Base-by-base conservation (phyloP, 768 basidiomycete genomes). In the Phaeolepiota aurea region DNA sequence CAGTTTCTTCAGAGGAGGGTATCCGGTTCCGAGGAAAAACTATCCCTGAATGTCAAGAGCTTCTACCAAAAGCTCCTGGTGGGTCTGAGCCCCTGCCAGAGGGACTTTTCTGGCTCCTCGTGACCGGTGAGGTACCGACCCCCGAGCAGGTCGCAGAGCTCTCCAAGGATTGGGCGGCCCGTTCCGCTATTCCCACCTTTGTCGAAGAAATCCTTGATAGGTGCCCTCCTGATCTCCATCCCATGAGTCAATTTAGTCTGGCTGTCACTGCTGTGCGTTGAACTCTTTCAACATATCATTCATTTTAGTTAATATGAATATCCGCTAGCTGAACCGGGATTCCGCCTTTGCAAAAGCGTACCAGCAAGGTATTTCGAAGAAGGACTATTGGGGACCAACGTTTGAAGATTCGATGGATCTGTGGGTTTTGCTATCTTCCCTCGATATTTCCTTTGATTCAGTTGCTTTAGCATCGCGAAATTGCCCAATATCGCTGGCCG, bases 21-120 rank as follows among this genome's bases (percentile, higher is more conserved):
- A 98, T 97, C 56, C 89, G 94, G 50, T 98, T 98, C 82, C 87
- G 93, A 59, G 93, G 91, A 45, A 88, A 87, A 65, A 89, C 89
- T 42, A 94, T 94, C 55, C 87, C 88, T 31, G 92, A 96, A 57
- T 81, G 82, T 58, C 82, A 89, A 64, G 72, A 77, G 40, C 74
- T 80, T 37, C 81, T 98, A 18, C 94, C 94, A 45, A 93, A 87
- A 59, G 93, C 87, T 42, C 74, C 84, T 50, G 79, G 84, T 47
- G 92, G 92, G 41, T 71, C 77, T 12, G 92, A 96, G 59, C 92
- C 92, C 41, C 78, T 96, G 40, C 92, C 92, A 2, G 92, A 96
- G 60, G 85, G 75, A 54, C 82, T 96, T 48, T 96, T 96, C 72
- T 96, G 92, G 92, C 77, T 96, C 30, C 75, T 96, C 45, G 68